Base-by-base conservation (phyloP, 208 protist species). In the Wallacemonas sp. region DNA sequence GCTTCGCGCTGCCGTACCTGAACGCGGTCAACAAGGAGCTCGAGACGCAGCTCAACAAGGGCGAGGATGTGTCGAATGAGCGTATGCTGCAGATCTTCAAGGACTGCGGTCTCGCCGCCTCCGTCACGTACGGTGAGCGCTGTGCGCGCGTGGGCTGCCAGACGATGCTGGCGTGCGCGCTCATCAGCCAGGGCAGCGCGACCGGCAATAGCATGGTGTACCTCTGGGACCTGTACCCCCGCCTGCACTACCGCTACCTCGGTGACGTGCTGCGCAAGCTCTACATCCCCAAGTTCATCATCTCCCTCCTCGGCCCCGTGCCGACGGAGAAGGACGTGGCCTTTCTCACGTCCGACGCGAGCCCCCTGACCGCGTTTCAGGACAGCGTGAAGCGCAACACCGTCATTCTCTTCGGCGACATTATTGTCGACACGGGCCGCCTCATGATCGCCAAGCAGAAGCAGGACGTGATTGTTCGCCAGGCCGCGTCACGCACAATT, bases 181-280 rank as follows among this genome's bases (percentile, higher is more conserved):
- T 92, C n/a, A 79, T 91, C 39, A 23, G 61, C 33, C 72, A 44
- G n/a, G 45, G 83, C 18, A 82, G 57, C 0, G 46, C 66, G n/a
- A 84, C 76, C 50, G 50, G 64, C 18, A 76, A 86, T 55, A 77
- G 66, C 29, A 76, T 84, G 0, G 86, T 94, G 12, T 91, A 86
- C 55, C 70, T 92, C 26, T 94, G 85, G 84, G 86, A 94, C 46
- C 42, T 89, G 1, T 89, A 91, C 68, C 89, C 85, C 1, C 79
- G 79, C 39, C 65, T 91, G 38, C 80, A 89, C 65, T 77, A 88
- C n/a, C 68, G 77, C 52, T 91, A 91, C 64, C 26, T 89, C 25
- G 75, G 77, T 2, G 72, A 85, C 3, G 14, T 91, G 10, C 52
- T 88, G 20, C 12, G 31, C 2, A 54, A 65, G 38, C 65, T 94